Evolutionary conservation across 2,329 filamentous ascomycete genomes (phyloP), one percentile per base, ranked within the genome.

Genomic region (Sclerotinia sclerotiorum): DNA sequence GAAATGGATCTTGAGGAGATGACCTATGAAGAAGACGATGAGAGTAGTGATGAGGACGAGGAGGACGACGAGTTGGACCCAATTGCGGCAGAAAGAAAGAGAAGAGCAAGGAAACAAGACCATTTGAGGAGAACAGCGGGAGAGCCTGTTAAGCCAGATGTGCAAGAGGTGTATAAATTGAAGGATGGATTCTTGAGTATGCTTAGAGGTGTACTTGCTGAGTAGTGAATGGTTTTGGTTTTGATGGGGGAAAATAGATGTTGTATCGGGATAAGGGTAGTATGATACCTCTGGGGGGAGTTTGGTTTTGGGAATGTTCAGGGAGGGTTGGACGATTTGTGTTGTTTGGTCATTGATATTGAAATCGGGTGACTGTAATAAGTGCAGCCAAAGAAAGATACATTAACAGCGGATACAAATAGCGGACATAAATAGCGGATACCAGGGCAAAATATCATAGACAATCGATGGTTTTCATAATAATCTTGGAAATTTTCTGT

Each of bases 1-100:
- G 87, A 91, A 75, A 89, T 91, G 76, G 95, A 98, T 77, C 82
- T 98, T 19, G 87, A 94, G 77, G 94, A 97, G 71, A 88, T 97
- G 79, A 87, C 87, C 56, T 92, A 95, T 74, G 91, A 91, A 3
- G 91, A 88, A 1, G 88, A 89, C 17, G 85, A 87, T 7, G 87
- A 89, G 69, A 86, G 82, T 0, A 79, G 78, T 58, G 82, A 84
- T 42, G 87, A 90, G 72, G 84, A 90, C n/a, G 89, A 90, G 68
- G 87, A 85, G 17, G 89, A 92, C 65, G 92, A 96, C 68, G 89
- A 94, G 69, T 80, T 91, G 70, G 94, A 98, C 76, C 93, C 94
- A 1, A 96, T 99, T 72, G 88, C 89, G 71, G 91, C 92, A 7
- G 95, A 98, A 82, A 84, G 94, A 69, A 90, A 89, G 75, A 85